Percentiles rank a stretch among this genome's conserved stretches.
Evolutionary conservation across 257 asterid species (phyloP).

Genomic region (Nemophila menziesii): DNA sequence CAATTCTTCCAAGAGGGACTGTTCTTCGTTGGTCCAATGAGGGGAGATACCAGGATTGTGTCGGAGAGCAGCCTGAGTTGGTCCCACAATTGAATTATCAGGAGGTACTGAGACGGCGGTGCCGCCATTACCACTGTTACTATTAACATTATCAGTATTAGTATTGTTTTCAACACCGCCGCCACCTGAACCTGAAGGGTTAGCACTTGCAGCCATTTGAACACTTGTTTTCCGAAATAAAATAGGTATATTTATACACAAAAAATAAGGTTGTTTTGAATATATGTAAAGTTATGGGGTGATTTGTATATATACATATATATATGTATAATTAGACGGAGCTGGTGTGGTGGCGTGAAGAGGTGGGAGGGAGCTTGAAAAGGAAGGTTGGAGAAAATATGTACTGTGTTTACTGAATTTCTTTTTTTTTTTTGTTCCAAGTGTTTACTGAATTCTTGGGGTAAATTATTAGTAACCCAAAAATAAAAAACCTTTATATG

Average conservation of each 20-base stretch:
- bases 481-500: too few relatives aligned
- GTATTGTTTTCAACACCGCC: not conserved
- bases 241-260: too few relatives aligned
- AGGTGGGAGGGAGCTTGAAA: not conserved
- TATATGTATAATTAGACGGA: not conserved
- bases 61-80: conserved; percentile 46
- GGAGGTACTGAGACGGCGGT: conserved; percentile 33
- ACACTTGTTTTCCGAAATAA: not conserved
- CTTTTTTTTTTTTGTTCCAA: too few relatives aligned
- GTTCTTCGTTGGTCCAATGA: conserved; percentile 78
- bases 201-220: conserved; percentile 84
- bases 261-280: not conserved
- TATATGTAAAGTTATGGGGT: not conserved
- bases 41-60: conserved; percentile 70
- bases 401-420: too few relatives aligned
- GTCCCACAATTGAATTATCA: conserved; percentile 51
- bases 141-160: conserved; percentile 8
- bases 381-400: not conserved
- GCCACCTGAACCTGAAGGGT: conserved; percentile 40
- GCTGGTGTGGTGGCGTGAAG: not conserved
- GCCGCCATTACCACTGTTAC: conserved; percentile 29
- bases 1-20: conserved; percentile 66
- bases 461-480: too few relatives aligned
- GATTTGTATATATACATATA: not conserved
- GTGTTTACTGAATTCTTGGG: too few relatives aligned